These are phyloP conservation scores for Apophysomyces sp. DNA, from an alignment of 371 early-diverging fungal species.

Conservation along the genomic window DNA sequence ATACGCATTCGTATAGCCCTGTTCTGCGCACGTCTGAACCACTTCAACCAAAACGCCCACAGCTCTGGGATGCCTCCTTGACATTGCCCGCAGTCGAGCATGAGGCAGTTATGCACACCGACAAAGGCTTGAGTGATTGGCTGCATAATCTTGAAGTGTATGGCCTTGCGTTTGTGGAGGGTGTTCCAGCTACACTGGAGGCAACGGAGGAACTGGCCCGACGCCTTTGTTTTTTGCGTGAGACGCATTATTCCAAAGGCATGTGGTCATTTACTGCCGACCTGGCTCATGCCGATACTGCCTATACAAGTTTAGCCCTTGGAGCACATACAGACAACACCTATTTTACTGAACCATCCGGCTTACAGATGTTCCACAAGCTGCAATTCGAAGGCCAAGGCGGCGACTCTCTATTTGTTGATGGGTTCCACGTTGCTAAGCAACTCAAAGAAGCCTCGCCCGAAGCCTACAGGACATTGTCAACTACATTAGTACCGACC, in stretches of 20 bases:
- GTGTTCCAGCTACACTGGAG: conserved; percentile 66
- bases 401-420: conserved; percentile 82
- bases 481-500: conserved; percentile 58
- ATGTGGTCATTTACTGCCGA: conserved; percentile 88
- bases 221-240: conserved; percentile 75
- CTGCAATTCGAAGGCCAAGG: conserved; percentile 73
- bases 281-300: conserved; percentile 84
- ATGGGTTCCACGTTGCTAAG: conserved; percentile 77
- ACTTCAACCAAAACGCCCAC: conserved; percentile 20
- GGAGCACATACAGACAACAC: conserved; percentile 91
- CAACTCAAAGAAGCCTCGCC: conserved; percentile 61
- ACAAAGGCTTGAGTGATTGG: conserved; percentile 76
- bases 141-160: conserved; percentile 68
- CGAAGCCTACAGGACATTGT: conserved; percentile 65
- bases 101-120: conserved; percentile 66
- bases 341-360: conserved; percentile 88
- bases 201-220: conserved; percentile 69
- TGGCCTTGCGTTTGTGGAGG: conserved; percentile 80
- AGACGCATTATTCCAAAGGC: conserved; percentile 78
- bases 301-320: conserved; percentile 78
- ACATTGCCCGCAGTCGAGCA: conserved; percentile 51
- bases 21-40: conserved; percentile 34
- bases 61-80: conserved; percentile 41
- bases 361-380: conserved; percentile 88
- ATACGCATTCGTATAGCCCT: conserved; percentile 75